These are phyloP conservation scores for Ophiostoma sp. DNA, from an alignment of 2,329 filamentous ascomycete species.

Conservation along the genomic window DNA sequence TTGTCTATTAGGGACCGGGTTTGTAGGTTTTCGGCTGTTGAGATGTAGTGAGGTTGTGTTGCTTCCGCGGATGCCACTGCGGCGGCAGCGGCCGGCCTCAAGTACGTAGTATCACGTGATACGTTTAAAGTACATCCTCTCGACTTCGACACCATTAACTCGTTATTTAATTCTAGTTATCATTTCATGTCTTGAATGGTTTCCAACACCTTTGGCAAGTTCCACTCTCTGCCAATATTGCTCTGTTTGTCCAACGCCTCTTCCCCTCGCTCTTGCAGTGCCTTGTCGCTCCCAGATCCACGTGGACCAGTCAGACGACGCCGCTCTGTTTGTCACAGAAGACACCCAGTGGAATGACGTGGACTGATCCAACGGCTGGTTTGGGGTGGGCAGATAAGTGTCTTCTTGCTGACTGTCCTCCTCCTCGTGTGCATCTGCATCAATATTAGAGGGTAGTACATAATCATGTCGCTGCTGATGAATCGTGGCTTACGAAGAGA, in stretches of 20 bases:
- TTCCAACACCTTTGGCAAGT: neutral
- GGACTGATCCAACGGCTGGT: neutral
- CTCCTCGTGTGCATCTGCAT: neutral
- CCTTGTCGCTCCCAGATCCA: neutral
- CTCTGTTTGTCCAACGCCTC: neutral
- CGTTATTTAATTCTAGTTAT: no score
- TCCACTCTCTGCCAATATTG: neutral
- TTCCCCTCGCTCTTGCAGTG: neutral
- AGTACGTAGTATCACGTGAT: neutral
- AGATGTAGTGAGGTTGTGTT: neutral
- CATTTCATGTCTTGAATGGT: no score
- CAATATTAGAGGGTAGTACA: neutral
- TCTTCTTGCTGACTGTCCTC: neutral
- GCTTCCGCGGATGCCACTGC: neutral
- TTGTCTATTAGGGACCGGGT: neutral
- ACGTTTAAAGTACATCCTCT: neutral
- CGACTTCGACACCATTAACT: neutral
- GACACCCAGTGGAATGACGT: neutral
- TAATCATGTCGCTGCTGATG: neutral
- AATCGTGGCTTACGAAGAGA: neutral
- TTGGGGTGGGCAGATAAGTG: neutral
- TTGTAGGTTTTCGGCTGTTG: neutral
- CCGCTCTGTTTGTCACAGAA: conserved; percentile 2
- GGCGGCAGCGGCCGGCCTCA: neutral
- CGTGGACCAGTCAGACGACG: neutral